Evolutionary conservation across 2,329 filamentous ascomycete species (phyloP).

Genomic region (Arthrobotrys musiformis): DNA sequence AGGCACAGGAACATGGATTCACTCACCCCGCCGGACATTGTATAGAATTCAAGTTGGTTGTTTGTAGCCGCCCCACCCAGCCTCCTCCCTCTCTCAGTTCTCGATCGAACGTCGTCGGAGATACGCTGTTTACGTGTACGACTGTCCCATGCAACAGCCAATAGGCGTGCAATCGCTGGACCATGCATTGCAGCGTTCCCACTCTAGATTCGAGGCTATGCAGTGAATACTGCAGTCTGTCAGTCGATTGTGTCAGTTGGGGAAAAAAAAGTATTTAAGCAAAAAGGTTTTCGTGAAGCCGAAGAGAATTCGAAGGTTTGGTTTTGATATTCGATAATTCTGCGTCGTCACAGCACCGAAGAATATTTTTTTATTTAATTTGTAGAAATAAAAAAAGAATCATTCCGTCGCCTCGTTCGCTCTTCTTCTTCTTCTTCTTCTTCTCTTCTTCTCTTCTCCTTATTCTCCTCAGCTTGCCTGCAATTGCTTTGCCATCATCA

Average conservation of each 20-base stretch:
- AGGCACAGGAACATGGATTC: slow-evolving; percentile 2
- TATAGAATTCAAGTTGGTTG: background rate
- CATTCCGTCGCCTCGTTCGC: background rate
- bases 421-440: background rate
- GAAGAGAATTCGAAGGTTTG: background rate
- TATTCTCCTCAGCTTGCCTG: background rate
- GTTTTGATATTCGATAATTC: background rate
- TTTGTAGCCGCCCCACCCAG: slow-evolving; percentile 25
- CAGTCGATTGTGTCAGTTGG: background rate
- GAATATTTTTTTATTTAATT: no score
- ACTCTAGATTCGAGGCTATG: background rate
- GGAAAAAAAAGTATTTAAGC: background rate
- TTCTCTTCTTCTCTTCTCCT: background rate
- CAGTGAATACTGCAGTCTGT: background rate
- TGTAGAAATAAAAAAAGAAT: background rate
- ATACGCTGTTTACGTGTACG: slow-evolving; percentile 33
- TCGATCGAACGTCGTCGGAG: background rate
- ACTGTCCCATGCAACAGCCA: slow-evolving; percentile 9
- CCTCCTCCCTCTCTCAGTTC: background rate
- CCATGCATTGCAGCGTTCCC: background rate
- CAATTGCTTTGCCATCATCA: background rate
- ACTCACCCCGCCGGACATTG: background rate
- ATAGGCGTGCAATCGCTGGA: background rate
- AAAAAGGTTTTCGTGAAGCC: background rate
- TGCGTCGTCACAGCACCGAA: background rate